These are phyloP conservation scores for Sodiomyces alkalinus DNA, from an alignment of 2,329 filamentous ascomycete species.

Conservation along the genomic window DNA sequence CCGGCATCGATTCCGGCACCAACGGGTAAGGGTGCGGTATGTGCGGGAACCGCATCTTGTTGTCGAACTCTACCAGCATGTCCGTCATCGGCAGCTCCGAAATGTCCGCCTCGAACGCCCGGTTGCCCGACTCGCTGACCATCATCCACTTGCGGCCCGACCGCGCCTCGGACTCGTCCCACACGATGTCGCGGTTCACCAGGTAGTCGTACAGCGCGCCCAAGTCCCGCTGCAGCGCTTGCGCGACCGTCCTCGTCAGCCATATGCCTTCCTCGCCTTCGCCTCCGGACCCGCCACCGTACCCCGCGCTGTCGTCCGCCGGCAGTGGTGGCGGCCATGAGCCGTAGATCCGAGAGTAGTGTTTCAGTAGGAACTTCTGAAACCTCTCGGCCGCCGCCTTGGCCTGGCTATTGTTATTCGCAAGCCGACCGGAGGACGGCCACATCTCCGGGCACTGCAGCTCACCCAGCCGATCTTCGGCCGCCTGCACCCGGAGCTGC, in stretches of 20 bases:
- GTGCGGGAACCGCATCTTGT: conserved; percentile 44
- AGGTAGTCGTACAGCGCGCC: conserved; percentile 56
- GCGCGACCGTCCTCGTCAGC: conserved; percentile 43
- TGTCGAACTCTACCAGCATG: conserved; percentile 51
- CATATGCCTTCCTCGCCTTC: conserved; percentile 32
- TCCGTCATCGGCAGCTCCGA: conserved; percentile 48
- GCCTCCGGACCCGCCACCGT: too few species aligned
- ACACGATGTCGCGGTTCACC: conserved; percentile 50
- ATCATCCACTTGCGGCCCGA: conserved; percentile 52
- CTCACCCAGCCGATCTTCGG: conserved; percentile 41
- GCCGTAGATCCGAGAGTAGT: conserved; percentile 42
- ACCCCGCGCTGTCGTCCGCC: conserved; percentile 1
- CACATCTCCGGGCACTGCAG: conserved; percentile 51
- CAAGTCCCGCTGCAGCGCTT: conserved; percentile 49
- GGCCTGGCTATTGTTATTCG: conserved; percentile 22
- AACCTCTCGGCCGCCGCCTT: conserved; percentile 42
- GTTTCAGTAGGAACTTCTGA: conserved; percentile 41
- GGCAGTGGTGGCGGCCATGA: conserved; percentile 41
- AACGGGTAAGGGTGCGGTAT: conserved; percentile 53
- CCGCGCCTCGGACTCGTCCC: conserved; percentile 47
- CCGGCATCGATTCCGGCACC: conserved; percentile 36
- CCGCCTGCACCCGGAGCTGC: conserved; percentile 44
- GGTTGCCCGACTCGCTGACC: conserved; percentile 29
- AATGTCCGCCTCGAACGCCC: conserved; percentile 31
- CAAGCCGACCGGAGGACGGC: conserved; percentile 22